phyloP scores from a whole-genome alignment of 1,139 yeast species.

The Candida tropicalis region DNA sequence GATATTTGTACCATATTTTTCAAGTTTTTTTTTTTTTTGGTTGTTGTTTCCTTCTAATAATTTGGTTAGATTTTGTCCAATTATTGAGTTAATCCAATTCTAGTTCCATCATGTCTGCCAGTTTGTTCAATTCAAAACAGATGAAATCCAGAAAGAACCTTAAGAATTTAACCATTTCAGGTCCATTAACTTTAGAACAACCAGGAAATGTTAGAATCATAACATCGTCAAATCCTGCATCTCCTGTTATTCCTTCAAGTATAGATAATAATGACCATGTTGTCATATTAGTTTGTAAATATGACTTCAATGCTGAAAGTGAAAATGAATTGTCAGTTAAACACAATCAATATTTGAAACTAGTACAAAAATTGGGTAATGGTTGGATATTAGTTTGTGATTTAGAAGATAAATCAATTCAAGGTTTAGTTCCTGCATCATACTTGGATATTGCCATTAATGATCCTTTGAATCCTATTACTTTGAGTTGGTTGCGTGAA shows the following conservation, averaged over 20 bases:
- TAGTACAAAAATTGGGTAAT: slow-evolving; percentile 35
- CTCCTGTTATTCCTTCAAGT: neutral
- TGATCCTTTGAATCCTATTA: slow-evolving; percentile 34
- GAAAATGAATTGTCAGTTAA: slow-evolving; percentile 29
- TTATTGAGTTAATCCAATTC: neutral
- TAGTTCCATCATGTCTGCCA: slow-evolving; percentile 25
- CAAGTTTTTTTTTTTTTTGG: neutral
- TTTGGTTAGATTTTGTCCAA: too few species aligned
- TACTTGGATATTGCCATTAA: slow-evolving; percentile 43
- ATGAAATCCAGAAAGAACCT: slow-evolving; percentile 30
- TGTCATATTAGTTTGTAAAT: slow-evolving; percentile 34
- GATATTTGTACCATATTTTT: too few species aligned
- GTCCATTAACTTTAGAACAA: slow-evolving; percentile 13
- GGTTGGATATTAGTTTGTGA: slow-evolving; percentile 42
- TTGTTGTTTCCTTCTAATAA: neutral
- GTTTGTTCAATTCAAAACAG: slow-evolving; percentile 33
- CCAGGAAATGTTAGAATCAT: neutral
- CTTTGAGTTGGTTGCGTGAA: slow-evolving; percentile 32
- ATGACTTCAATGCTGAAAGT: slow-evolving; percentile 31
- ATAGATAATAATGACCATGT: neutral
- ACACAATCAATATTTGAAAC: slow-evolving; percentile 34
- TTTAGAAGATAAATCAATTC: slow-evolving; percentile 28
- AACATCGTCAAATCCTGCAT: neutral
- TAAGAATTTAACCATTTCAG: slow-evolving; percentile 31
- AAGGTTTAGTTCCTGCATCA: slow-evolving; percentile 39